phyloP scores from a whole-genome alignment of 345 rosid species.

The Clarkia xantiana region DNA sequence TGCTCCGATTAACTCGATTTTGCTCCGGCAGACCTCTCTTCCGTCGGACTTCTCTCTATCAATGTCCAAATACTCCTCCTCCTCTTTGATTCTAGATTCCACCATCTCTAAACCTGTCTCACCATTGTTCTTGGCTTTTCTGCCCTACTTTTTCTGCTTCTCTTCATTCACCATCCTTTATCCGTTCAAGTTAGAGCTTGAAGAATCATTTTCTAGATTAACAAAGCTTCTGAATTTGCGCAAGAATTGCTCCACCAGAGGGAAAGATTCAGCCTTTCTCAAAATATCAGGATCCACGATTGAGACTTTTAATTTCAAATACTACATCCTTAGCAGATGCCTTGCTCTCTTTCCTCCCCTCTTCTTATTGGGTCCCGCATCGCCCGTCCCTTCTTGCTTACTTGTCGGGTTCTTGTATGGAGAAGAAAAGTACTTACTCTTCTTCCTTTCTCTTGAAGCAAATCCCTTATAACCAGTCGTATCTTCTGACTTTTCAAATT shows the following conservation, averaged over 20 bases:
- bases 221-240: conserved; percentile 47
- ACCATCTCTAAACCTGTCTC: conserved; percentile 13
- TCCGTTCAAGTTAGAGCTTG: conserved; percentile 16
- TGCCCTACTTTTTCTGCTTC: conserved; percentile 16
- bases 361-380: conserved; percentile 13
- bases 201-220: conserved; percentile 15
- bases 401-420: conserved; percentile 47
- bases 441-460: conserved; percentile 59
- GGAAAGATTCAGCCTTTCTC: conserved; percentile 19
- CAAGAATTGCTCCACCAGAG: conserved; percentile 39
- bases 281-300: conserved; percentile 23
- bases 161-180: conserved; percentile 21
- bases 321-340: conserved; percentile 33
- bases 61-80: no score
- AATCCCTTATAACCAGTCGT: conserved; percentile 12
- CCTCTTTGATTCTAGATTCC: not conserved
- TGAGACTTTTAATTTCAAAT: conserved; percentile 31
- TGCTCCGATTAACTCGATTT: no score
- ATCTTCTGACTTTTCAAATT: conserved; percentile 17
- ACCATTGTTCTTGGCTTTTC: conserved; percentile 14
- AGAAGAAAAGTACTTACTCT: conserved; percentile 78
- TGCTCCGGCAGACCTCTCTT: no score
- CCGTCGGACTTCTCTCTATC: no score
- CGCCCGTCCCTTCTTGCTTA: conserved; percentile 18
- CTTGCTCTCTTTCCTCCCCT: conserved; percentile 18